phyloP scores from a whole-genome alignment of 73 alveolate species.

The Tetrahymena borealis region DNA sequence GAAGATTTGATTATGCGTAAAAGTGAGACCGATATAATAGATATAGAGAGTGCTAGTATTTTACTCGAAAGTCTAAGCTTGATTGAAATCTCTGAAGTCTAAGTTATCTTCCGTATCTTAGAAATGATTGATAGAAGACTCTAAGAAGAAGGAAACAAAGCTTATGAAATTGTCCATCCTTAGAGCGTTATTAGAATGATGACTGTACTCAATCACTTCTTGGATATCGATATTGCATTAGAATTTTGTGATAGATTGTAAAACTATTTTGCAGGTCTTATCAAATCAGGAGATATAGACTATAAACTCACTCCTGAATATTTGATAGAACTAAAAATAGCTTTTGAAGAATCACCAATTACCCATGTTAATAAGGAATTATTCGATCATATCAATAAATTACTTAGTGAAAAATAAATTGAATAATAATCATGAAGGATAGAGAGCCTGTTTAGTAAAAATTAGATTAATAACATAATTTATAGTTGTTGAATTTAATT shows the following conservation, averaged over 20 bases:
- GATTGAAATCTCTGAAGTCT: not conserved
- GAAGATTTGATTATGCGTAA: not conserved
- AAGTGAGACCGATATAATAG: not conserved
- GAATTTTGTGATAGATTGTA: not conserved
- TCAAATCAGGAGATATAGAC: not conserved
- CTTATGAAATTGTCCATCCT: not conserved
- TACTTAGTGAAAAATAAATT: not conserved
- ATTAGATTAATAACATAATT: no score
- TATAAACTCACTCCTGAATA: not conserved
- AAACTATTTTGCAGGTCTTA: not conserved
- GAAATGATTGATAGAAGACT: not conserved
- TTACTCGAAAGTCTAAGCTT: not conserved
- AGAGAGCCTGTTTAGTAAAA: not conserved
- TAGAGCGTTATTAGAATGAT: not conserved
- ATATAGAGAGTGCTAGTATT: not conserved
- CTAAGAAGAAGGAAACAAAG: not conserved
- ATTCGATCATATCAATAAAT: not conserved
- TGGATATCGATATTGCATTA: not conserved
- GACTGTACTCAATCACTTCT: not conserved
- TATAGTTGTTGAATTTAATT: no score
- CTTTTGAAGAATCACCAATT: not conserved
- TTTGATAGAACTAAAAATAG: not conserved
- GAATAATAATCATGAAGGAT: not conserved
- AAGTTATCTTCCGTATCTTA: not conserved
- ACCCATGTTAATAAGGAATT: not conserved